Evolutionary conservation across 345 rosid species (phyloP), one percentile per base, ranked within the genome.

Genomic region (Hypericum androsaemum): DNA sequence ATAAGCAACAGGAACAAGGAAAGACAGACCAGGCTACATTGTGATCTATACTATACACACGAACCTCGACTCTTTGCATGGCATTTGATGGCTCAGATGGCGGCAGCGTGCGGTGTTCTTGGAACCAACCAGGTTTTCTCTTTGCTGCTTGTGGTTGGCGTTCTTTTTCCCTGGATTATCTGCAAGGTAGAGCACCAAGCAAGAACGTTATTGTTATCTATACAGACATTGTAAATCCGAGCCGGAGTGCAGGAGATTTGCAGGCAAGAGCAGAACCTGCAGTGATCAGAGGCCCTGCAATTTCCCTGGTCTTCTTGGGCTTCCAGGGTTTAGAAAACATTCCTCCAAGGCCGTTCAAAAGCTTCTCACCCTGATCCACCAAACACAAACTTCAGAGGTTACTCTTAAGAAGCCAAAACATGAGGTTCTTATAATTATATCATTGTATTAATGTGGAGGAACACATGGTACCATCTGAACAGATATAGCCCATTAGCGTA

Each of bases 291-390:
- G 71, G 71, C 14, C 63, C 71, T 17, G 57, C 52, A 37, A 61
- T 67, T 11, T 61, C 50, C 43, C 37, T 37, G 11, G 59, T 57
- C 43, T 61, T 61, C 66, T 61, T 67, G 7, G 71, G 66, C 55
- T 61, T 61, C 66, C 71, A 67, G 5, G 71, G 61, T 66, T 39
- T 67, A 17, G 71, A 67, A 47, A 67, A 67, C 22, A 67, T 67
- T 43, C 71, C 71, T 12, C 71, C 71, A 14, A 67, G 71, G 46
- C 54, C 60, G 28, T 67, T 67, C 17, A 67, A 45, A 28, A 61
- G 66, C 66, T 67, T 67, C 43, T 67, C 71, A 12, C 71, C 71
- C 71, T 50, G 37, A 32, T 10, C 37, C n/a, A 10, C 13, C 39
- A 32, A 22, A 11, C 28, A 32, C 28, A 8, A 14, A 17, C 5